Base-by-base conservation (phyloP, 176 grass and related monocot genomes). In the Cocos nucifera region DNA sequence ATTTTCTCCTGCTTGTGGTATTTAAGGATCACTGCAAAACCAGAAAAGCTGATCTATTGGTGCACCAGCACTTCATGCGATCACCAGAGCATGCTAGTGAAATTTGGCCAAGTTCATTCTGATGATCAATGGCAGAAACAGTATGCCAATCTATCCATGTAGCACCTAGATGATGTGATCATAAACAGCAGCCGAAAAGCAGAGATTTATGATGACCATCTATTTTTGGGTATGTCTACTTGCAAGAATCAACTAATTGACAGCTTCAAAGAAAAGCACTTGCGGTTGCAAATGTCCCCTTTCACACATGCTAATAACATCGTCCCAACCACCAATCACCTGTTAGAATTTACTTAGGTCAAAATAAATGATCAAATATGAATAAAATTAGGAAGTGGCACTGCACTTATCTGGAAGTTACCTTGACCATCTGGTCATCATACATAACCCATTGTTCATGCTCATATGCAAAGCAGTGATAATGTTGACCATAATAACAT, bases 391-490 rank as follows among this genome's bases (percentile, higher is more conserved):
- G 66, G 17, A 58, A 67, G 1, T 27, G 27, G 35, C 35, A 44
- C 10, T 10, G 2, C 59, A 53, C 49, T 15, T 28, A 18, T 57
- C 61, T 60, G 73, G 56, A 24, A 14, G 29, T 75, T 76, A 98
- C 93, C 93, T 98, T 98, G 49, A 98, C 93, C 67, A 76, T 98
- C 71, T 98, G 93, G 70, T 98, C 93, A 79, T 98, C 93, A 73
- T 88, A 98, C 93, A 98, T 98, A 54, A 92, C 84, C 94, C 94
- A 98, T 21, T 69, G 69, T 48, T 80, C 88, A 79, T 86, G 77
- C 77, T 98, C 82, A 44, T 80, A 89, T 69, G 94, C 94, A 89
- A 98, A 92, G 54, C 88, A 98, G 76, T 98, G 88, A 69, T 98
- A 98, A 72, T 93, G 94, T 69, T 98, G 94, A 63, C 94, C 94